Percentiles rank a stretch among this genome's conserved stretches.
phyloP scores from a whole-genome alignment of 75 land plant genomes.

The Sequoiadendron giganteum region DNA sequence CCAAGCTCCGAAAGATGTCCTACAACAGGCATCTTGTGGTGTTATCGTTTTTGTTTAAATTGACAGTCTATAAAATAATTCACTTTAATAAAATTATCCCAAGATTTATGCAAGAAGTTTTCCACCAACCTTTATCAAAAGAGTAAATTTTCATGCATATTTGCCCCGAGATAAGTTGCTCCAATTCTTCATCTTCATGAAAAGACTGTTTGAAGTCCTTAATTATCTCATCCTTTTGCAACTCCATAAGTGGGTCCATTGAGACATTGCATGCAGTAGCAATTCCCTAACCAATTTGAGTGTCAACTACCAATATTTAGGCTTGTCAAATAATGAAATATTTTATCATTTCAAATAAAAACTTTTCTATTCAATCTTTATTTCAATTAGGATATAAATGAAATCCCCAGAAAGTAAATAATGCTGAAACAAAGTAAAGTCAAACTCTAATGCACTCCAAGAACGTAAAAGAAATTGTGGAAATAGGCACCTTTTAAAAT shows the following conservation, averaged over 20 bases:
- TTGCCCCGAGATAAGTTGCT: slow-evolving; percentile 69
- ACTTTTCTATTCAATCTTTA: not conserved
- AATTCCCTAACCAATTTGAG: slow-evolving; percentile 45
- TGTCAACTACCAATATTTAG: not conserved
- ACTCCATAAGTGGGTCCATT: slow-evolving; percentile 27
- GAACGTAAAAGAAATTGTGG: not conserved
- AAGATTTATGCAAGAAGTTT: not conserved
- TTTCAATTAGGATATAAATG: not conserved
- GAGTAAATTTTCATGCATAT: slow-evolving; percentile 76
- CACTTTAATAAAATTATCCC: not conserved
- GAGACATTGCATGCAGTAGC: slow-evolving; percentile 73
- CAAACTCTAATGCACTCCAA: not conserved
- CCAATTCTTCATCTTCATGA: slow-evolving; percentile 68
- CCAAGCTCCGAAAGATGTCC: slow-evolving; percentile 17
- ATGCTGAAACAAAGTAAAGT: not conserved
- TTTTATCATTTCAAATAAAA: not conserved
- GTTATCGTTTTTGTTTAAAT: not conserved
- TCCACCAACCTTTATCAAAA: slow-evolving; percentile 45
- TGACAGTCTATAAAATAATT: not conserved
- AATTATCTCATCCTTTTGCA: slow-evolving; percentile 49
- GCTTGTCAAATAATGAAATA: not conserved
- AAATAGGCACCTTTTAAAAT: not conserved
- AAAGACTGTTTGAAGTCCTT: slow-evolving; percentile 35
- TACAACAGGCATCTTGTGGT: slow-evolving; percentile 18
- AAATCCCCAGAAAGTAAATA: not conserved